Percentiles rank a stretch among this genome's conserved stretches.
phyloP scores from a whole-genome alignment of 148 eudicot species.

The Amaranthus hypochondriacus region DNA sequence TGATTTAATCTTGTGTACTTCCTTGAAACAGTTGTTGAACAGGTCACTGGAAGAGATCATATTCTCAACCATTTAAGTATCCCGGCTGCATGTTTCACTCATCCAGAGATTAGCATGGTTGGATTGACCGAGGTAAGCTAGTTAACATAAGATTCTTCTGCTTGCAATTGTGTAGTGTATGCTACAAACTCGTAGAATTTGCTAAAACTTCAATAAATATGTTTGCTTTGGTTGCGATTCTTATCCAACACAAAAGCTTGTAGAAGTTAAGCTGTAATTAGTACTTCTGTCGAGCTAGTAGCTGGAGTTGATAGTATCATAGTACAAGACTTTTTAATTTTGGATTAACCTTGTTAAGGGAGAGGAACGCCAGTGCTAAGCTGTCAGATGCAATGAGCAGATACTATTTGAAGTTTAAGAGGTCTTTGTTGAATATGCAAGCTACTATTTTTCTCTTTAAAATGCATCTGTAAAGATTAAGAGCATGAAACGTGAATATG shows the following conservation, averaged over 20 bases:
- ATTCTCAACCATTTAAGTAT: slow-evolving; percentile 88
- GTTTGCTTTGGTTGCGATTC: not conserved
- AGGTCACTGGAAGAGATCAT: slow-evolving; percentile 86
- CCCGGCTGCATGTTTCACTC: slow-evolving; percentile 99
- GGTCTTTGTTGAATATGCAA: not conserved
- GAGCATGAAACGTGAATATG: not conserved
- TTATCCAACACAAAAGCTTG: not conserved
- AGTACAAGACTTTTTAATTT: not conserved
- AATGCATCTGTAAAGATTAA: not conserved
- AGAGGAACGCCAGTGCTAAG: not conserved
- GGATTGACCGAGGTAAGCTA: slow-evolving; percentile 90
- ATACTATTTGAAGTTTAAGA: not conserved
- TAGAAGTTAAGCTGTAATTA: not conserved
- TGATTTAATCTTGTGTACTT: slow-evolving; percentile 2
- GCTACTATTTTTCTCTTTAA: not conserved
- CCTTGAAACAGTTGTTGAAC: slow-evolving; percentile 73
- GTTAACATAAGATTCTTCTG: not conserved
- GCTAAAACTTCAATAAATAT: not conserved
- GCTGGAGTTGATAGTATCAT: not conserved
- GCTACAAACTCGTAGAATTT: too few species aligned
- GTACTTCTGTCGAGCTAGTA: not conserved
- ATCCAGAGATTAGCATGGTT: slow-evolving; percentile 99
- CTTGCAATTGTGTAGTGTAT: not conserved
- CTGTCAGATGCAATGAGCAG: not conserved
- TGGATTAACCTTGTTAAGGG: not conserved